Evolutionary conservation across 306 rosid genomes (phyloP), one percentile per base, ranked within the genome.

Genomic region (Sicyos edulis): DNA sequence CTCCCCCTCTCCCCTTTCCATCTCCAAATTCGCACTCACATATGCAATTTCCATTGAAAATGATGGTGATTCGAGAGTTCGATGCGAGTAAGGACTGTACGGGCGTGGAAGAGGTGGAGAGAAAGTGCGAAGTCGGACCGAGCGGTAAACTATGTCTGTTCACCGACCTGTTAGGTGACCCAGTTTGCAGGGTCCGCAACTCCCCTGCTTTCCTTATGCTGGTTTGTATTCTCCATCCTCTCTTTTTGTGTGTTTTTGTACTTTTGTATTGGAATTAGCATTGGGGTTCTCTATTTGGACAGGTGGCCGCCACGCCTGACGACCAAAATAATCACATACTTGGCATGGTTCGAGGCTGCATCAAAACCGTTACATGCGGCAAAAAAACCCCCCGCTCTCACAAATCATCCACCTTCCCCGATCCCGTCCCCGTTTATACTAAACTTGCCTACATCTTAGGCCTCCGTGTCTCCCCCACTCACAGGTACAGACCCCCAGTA

Each of bases 101-200:
- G n/a, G 80, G 65, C 26, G 96, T 91, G 0, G 95, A 90, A 77
- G 89, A 79, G 1, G 92, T 93, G 2, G 98, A 93, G 79, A 79
- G 82, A 44, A 76, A 79, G n/a, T 93, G 98, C 13, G 97, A 88
- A 26, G 95, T 88, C 54, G 96, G 98, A 11, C 83, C 96, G 66
- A 83, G 85, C 58, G 93, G 90, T 60, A 85, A 88, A 70, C 80
- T 87, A 62, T 85, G 89, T 24, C 84, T 93, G 62, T 90, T 87
- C 78, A 93, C 96, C 42, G 95, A 93, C 87, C 86, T 88, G 74
- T 83, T 83, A 19, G 92, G 98, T 52, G 98, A 93, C 83, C 98
- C 98, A 7, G 87, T 93, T 78, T 93, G 92, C 88, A 78, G 98
- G 81, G 96, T 93, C 84, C 98, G 98, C 71, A 81, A 93, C 83